Base-by-base conservation (phyloP, 495 filamentous ascomycete species). In the Collariella sp. region DNA sequence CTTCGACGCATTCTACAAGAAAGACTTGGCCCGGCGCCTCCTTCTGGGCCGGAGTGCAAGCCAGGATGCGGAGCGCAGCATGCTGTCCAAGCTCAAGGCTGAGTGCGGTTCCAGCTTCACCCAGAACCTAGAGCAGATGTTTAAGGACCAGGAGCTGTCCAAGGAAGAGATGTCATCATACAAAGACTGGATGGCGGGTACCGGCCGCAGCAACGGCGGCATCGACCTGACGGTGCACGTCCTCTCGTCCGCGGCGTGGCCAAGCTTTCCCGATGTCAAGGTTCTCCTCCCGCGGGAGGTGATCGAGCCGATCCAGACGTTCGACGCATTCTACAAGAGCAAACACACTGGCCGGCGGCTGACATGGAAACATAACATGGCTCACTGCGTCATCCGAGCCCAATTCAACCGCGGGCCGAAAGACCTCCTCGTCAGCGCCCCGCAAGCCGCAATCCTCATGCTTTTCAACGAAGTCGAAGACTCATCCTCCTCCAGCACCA, bases 1-100 rank as follows among this genome's bases (percentile, higher is more conserved):
- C 0, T 99, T 99, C 61, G 93, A 97, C 62, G 93, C 90, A 5
- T 97, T 99, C 62, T 99, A 99, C 76, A 97, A 97, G 76, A 93
- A 88, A 54, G 91, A 96, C 63, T 82, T 99, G 44, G 91, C 94
- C 2, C 79, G 88, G 7, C 81, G 93, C 24, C 73, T 99, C 20
- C 74, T 99, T 38, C 87, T 97, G 84, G 85, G 83, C 29, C 81
- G 91, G 55, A 95, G 89, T 64, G 93, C 93, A 11, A 95, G 88
- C 62, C 84, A 88, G 18, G 94, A 97, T 71, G 91, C 93, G 0
- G 93, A 99, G 71, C 81, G 89, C 55, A 94, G 85, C 72, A 99
- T 97, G 94, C 77, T 97, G 24, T 69, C 86, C 23, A 84, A 91
- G 58, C 73, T 99, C 50, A 95, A 91, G 73, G 89, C 82, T 50